Evolutionary conservation across 768 basidiomycete genomes (phyloP), one percentile per base, ranked within the genome.

Genomic region (Suillus decipiens): DNA sequence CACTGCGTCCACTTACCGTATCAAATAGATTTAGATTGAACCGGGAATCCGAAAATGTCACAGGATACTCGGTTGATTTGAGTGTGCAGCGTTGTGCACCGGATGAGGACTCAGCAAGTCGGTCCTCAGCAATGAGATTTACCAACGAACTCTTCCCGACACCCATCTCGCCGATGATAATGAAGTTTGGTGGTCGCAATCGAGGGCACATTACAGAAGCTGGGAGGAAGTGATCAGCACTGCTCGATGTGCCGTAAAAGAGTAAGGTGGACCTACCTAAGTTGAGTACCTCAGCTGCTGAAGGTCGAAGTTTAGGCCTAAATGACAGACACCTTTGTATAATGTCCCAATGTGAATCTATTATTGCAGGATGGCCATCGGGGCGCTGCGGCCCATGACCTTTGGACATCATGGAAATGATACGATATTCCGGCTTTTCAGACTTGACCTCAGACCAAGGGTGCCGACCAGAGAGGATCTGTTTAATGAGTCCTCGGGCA

Each of bases 381-480:
- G 39, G 42, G 42, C 41, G 22, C 42, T 19, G 8, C 9, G 43
- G 43, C 10, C 43, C 10, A 4, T 4, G 43, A 11, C 43, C 43
- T 11, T n/a, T 0, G 3, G 19, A n/a, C 10, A 43, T 43, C 43
- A 43, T 43, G 9, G n/a, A 8, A 43, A 43, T 3, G 9, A 43
- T 43, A 19, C n/a, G 19, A 8, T n/a, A n/a, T 43, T 43, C 43
- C 1, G 43, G 43, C 19, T 9, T 43, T 59, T 59, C 39, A 17
- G 28, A 59, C 0, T 22, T 2, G 31, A 28, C 22, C n/a, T 59
- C 41, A 9, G 19, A 43, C 43, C 43, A 43, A n/a, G 43, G 43
- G 9, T n/a, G 19, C 43, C 43, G 43, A 43, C 42, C 42, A 10
- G 41, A 59, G 42, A 59, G 58, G n/a, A 59, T 34, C 58, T 59